phyloP scores from a whole-genome alignment of 192 early-diverging fungal species.

The Irineochytrium annulatum region DNA sequence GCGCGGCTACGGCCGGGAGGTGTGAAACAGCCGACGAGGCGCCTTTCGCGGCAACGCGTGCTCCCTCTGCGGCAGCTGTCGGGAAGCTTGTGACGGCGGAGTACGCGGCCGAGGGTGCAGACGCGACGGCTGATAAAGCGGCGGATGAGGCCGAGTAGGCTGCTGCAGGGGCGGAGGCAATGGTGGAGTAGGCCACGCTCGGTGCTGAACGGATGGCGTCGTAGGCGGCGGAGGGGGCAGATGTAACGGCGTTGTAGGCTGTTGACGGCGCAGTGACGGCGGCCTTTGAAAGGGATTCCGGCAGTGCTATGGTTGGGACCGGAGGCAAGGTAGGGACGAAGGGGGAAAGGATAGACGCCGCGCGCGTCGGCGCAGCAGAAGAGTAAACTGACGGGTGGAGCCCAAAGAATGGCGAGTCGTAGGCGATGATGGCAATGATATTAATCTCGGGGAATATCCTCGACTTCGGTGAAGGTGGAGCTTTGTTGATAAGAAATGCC shows the following conservation, averaged over 20 bases:
- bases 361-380: conserved; percentile 30
- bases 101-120: not conserved
- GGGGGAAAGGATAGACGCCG: conserved; percentile 22
- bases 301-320: conserved; percentile 15
- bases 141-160: not conserved
- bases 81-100: not conserved
- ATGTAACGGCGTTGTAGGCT: too few species aligned
- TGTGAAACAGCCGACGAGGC: conserved; percentile 3
- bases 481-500: too few species aligned
- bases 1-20: conserved; percentile 11
- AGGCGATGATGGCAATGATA: conserved; percentile 36
- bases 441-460: conserved; percentile 28
- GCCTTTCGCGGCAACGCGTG: not conserved
- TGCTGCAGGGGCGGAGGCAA: not conserved
- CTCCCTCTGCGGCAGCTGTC: not conserved
- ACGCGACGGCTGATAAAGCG: not conserved
- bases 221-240: conserved; percentile 14
- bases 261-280: too few species aligned
- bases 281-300: conserved; percentile 18
- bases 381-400: conserved; percentile 37
- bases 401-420: conserved; percentile 51
- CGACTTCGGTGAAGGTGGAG: too few species aligned
- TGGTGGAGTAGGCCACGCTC: conserved; percentile 3
- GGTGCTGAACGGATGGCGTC: conserved; percentile 12
- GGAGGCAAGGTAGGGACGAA: conserved; percentile 41